Evolutionary conservation across 2,329 filamentous ascomycete species (phyloP).

Genomic region (Aaosphaeria pasadenensis): DNA sequence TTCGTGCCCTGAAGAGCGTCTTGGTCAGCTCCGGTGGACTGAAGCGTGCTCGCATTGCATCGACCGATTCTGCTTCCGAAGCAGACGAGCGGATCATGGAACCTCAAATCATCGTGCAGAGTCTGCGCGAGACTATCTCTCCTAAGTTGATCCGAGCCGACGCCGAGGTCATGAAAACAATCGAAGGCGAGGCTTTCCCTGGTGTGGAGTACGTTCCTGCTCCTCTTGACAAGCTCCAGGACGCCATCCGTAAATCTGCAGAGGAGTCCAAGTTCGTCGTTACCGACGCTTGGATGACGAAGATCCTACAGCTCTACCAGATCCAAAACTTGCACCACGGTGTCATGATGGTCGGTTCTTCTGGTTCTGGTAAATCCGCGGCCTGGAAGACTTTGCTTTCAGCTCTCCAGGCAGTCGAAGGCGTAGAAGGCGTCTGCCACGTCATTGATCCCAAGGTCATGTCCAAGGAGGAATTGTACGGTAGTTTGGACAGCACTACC

Average conservation of each 20-base stretch:
- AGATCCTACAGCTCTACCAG: constrained; percentile 94
- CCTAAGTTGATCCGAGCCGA: constrained; percentile 94
- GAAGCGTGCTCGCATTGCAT: constrained; percentile 75
- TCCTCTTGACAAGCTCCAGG: constrained; percentile 73
- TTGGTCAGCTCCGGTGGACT: constrained; percentile 95
- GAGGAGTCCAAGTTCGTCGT: constrained; percentile 83
- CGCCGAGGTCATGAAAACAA: constrained; percentile 80
- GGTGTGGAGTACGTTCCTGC: constrained; percentile 91
- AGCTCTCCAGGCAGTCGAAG: constrained; percentile 86
- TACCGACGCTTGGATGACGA: constrained; percentile 95
- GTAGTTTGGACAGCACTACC: constrained; percentile 92
- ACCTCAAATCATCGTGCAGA: constrained; percentile 97
- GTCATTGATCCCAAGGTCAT: constrained; percentile 99
- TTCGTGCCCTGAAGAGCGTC: constrained; percentile 97
- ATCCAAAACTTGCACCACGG: constrained; percentile 97
- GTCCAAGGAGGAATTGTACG: constrained; percentile 97
- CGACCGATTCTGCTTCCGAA: constrained; percentile 51
- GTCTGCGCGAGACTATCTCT: constrained; percentile 95
- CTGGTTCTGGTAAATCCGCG: constrained; percentile 93
- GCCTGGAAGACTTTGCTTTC: constrained; percentile 92
- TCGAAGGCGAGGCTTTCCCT: constrained; percentile 85
- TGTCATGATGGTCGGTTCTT: constrained; percentile 99
- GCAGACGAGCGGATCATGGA: constrained; percentile 74
- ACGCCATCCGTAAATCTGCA: constrained; percentile 79
- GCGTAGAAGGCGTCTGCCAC: constrained; percentile 89